These are phyloP conservation scores for Cerioporus squamosus DNA, from an alignment of 1,284 basidiomycete species.

Conservation along the genomic window DNA sequence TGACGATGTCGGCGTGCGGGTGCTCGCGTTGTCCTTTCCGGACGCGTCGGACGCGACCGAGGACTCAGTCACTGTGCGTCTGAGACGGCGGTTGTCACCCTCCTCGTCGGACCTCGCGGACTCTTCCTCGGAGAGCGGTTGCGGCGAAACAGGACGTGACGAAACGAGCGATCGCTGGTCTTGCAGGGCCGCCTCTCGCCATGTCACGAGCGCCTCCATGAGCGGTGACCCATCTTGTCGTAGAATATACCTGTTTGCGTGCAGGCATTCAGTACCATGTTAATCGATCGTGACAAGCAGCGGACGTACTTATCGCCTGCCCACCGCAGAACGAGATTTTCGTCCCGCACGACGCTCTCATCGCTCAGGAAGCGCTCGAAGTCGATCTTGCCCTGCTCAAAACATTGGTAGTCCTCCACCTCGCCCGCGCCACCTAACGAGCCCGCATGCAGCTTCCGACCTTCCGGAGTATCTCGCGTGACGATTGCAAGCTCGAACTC, in stretches of 20 bases:
- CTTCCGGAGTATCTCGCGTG: too few relatives aligned
- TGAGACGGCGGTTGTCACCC: constrained; percentile 31
- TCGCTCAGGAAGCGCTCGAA: constrained; percentile 61
- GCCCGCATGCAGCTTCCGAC: too few relatives aligned
- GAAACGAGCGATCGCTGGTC: constrained; percentile 33
- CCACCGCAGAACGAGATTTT: constrained; percentile 69
- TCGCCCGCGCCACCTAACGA: constrained; percentile 48
- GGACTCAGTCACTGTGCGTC: constrained; percentile 15
- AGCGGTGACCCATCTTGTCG: constrained; percentile 65
- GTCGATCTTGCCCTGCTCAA: constrained; percentile 58
- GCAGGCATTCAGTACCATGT: neutral
- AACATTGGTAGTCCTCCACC: constrained; percentile 53
- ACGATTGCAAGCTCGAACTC: constrained; percentile 69
- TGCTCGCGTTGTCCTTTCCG: constrained; percentile 41
- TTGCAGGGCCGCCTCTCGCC: constrained; percentile 56
- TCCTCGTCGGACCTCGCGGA: constrained; percentile 34
- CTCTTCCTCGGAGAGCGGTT: constrained; percentile 32
- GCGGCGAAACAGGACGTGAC: constrained; percentile 37
- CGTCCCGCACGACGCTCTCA: constrained; percentile 55
- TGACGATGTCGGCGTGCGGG: constrained; percentile 55
- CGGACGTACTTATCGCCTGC: constrained; percentile 58
- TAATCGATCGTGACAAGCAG: neutral
- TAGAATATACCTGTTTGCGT: constrained; percentile 58
- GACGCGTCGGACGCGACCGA: constrained; percentile 18
- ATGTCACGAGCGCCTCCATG: constrained; percentile 65